phyloP scores from a whole-genome alignment of 441 rosid genomes.

The Gossypium laxum region DNA sequence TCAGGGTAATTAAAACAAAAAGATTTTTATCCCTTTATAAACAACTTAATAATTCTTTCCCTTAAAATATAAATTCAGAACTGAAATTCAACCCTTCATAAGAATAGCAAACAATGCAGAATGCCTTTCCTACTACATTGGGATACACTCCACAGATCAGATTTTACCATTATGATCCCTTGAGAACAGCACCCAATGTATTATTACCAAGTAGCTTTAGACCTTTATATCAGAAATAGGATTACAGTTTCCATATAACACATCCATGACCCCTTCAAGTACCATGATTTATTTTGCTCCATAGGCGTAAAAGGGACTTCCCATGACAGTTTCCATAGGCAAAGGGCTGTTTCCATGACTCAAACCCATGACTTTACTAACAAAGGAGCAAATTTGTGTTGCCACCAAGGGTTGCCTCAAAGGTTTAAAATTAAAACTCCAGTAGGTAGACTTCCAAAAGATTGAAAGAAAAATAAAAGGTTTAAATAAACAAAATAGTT shows the following conservation, averaged over 20 bases:
- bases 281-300: neutral
- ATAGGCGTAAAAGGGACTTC: neutral
- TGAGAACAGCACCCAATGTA: neutral
- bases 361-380: neutral
- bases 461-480: neutral
- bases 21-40: neutral
- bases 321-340: neutral
- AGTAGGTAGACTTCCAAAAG: neutral
- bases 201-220: neutral
- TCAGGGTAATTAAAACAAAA: conserved; percentile 4
- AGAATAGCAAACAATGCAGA: neutral
- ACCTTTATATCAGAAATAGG: neutral
- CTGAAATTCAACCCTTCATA: neutral
- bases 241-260: neutral
- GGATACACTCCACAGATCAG: neutral
- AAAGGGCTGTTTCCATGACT: neutral
- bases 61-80: neutral
- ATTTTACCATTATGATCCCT: conserved; percentile 1
- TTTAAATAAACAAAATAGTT: neutral
- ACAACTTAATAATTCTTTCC: neutral
- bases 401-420: neutral
- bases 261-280: neutral
- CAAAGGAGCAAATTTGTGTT: neutral
- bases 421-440: neutral
- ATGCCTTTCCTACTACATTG: neutral